Evolutionary conservation across 208 protist genomes (phyloP).

Genomic region (Trypanosoma cruzi): DNA sequence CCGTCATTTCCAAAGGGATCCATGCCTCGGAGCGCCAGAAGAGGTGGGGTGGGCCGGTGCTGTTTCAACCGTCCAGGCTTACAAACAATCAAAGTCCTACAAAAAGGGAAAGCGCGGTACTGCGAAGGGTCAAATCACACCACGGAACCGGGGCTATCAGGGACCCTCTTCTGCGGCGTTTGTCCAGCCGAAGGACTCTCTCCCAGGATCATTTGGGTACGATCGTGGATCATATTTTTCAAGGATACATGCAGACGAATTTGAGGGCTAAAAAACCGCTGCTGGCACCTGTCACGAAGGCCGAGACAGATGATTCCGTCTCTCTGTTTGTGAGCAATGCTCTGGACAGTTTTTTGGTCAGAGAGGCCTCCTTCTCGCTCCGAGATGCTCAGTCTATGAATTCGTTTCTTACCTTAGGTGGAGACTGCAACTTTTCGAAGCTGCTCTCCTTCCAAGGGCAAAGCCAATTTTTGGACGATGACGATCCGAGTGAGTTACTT

Average conservation of each 20-base stretch:
- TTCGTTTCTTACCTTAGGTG: constrained; percentile 7
- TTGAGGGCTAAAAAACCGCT: neutral
- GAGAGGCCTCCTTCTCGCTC: constrained; percentile 17
- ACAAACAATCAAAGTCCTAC: neutral
- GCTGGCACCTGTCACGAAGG: neutral
- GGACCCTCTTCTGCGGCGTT: neutral
- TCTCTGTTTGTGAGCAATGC: constrained; percentile 17
- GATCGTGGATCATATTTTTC: constrained; percentile 8
- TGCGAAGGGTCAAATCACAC: neutral
- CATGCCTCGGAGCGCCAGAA: neutral
- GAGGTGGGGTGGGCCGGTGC: neutral
- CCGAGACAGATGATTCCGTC: neutral
- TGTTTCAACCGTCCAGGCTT: neutral
- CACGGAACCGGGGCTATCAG: neutral
- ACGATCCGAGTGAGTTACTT: constrained; percentile 1
- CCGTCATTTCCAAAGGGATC: neutral
- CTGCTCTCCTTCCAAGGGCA: constrained; percentile 12
- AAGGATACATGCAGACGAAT: constrained; percentile 10
- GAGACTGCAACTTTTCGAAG: neutral
- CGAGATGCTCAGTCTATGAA: neutral
- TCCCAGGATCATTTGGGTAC: constrained; percentile 15
- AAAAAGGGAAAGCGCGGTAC: too few species aligned
- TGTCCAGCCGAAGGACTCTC: neutral
- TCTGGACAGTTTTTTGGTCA: constrained; percentile 14
- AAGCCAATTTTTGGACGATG: constrained; percentile 11